Base-by-base conservation (phyloP, 495 filamentous ascomycete genomes). In the Penicillium canariense region DNA sequence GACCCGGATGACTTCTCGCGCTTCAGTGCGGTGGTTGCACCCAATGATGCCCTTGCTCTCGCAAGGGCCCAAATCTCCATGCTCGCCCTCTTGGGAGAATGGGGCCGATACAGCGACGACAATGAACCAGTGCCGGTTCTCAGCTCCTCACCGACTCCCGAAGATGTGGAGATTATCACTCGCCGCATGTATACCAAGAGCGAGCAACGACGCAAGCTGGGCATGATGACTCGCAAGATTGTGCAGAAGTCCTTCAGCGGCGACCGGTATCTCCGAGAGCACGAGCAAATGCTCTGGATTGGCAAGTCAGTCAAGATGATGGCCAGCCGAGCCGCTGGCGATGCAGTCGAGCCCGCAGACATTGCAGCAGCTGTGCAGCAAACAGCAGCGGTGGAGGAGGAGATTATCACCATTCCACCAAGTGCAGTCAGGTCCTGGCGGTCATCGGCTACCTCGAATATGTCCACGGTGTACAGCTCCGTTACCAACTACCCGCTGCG, bases 211-310 rank as follows among this genome's bases (percentile, higher is more conserved):
- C 75, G 79, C 46, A 75, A 76, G 34, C 72, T 87, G 11, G 84
- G 84, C 31, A 81, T 87, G 83, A 76, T 77, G 60, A 81, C 78
- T 0, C 70, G 84, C 17, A 67, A 76, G 26, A 84, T 84, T 52
- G 84, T 86, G 4, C 79, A 83, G 46, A 81, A 80, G 49, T 80
- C 75, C 11, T 87, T 87, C 67, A 78, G 77, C 27, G 79, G 79
- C 4, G 81, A 84, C 38, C 72, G 84, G 0, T 87, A 87, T 55
- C 76, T 87, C 12, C 76, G 84, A 23, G 84, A 87, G 62, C 84
- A 87, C 61, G 84, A 87, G 63, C 84, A 87, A 63, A 85, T 85
- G 83, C 77, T 84, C 18, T 86, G 83, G 83, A 78, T 85, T 30
- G 79, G 79, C 30, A 84, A 84, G 62, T 67, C 68, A 7, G 60